phyloP scores from a whole-genome alignment of 768 basidiomycete genomes.

The Auriscalpium orientale region DNA sequence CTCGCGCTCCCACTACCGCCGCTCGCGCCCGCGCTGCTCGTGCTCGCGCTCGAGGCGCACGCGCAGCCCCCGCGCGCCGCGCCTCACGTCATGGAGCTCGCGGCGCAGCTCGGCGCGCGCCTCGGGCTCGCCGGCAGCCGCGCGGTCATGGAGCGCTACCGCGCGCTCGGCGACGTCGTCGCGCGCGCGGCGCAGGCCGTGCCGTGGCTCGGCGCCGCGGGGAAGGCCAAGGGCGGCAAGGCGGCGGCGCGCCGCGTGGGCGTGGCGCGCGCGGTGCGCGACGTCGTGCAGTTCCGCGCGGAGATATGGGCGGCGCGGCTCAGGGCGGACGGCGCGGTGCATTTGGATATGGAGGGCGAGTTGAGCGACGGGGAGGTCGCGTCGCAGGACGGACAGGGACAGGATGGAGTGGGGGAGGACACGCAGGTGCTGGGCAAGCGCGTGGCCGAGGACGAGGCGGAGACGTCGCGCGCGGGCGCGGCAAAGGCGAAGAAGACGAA shows the following conservation, averaged over 20 bases:
- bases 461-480: neutral
- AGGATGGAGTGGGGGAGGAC: neutral
- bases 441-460: neutral
- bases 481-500: conserved; percentile 24
- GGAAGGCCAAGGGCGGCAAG: conserved; percentile 24
- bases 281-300: conserved; percentile 62
- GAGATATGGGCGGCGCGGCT: conserved; percentile 45
- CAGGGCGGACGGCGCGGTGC: conserved; percentile 25
- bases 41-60: conserved; percentile 68
- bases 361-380: conserved; percentile 20
- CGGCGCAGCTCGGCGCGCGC: conserved; percentile 45
- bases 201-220: conserved; percentile 54
- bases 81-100: conserved; percentile 47
- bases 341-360: conserved; percentile 30
- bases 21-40: conserved; percentile 60
- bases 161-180: conserved; percentile 51
- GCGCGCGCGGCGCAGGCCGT: conserved; percentile 54
- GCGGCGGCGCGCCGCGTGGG: conserved; percentile 47
- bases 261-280: conserved; percentile 61
- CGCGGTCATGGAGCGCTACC: conserved; percentile 65
- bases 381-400: conserved; percentile 9
- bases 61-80: conserved; percentile 34
- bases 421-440: neutral
- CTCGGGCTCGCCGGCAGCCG: conserved; percentile 43
- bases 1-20: conserved; percentile 34